Conservation (phyloP, 495 filamentous ascomycete genomes). For the Mytilinidion resinicola region DNA sequence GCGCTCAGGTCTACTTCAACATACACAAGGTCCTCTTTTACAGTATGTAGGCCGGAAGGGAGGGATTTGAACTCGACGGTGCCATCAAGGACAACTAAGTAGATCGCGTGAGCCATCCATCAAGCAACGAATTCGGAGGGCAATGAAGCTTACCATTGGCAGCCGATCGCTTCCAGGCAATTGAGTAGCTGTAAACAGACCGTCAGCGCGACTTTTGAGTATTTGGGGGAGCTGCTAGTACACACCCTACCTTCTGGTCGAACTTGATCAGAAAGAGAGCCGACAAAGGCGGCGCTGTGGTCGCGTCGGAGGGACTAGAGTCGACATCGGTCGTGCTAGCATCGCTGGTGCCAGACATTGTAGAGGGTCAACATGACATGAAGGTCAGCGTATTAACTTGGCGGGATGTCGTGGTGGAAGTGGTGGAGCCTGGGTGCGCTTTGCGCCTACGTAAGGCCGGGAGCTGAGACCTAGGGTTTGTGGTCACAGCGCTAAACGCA, state of each 20-base stretch:
- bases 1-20: slow-evolving; percentile 14
- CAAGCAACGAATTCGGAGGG: slow-evolving; percentile 8
- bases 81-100: slow-evolving; percentile 72
- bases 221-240: slow-evolving; percentile 1
- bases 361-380: slow-evolving; percentile 3
- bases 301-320: slow-evolving; percentile 2
- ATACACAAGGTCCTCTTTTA: slow-evolving; percentile 78
- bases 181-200: slow-evolving; percentile 54
- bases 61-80: slow-evolving; percentile 92
- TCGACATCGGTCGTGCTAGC: slow-evolving; percentile 19
- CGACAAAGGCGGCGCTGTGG: slow-evolving; percentile 26
- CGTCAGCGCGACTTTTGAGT: neutral
- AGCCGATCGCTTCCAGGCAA: slow-evolving; percentile 73
- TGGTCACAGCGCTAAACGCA: too few species aligned
- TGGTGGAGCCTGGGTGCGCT: too few species aligned
- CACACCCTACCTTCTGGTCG: slow-evolving; percentile 39
- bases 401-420: slow-evolving; percentile 3
- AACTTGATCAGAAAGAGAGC: slow-evolving; percentile 36
- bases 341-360: slow-evolving; percentile 16
- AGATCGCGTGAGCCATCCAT: slow-evolving; percentile 28
- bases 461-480: too few species aligned
- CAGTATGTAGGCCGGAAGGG: slow-evolving; percentile 86
- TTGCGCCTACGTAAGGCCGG: too few species aligned
- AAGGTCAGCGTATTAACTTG: neutral
- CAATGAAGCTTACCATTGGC: slow-evolving; percentile 46